These are phyloP conservation scores for Chondrus crispus DNA, from an alignment of 23 red algal genomes.

Conservation along the genomic window DNA sequence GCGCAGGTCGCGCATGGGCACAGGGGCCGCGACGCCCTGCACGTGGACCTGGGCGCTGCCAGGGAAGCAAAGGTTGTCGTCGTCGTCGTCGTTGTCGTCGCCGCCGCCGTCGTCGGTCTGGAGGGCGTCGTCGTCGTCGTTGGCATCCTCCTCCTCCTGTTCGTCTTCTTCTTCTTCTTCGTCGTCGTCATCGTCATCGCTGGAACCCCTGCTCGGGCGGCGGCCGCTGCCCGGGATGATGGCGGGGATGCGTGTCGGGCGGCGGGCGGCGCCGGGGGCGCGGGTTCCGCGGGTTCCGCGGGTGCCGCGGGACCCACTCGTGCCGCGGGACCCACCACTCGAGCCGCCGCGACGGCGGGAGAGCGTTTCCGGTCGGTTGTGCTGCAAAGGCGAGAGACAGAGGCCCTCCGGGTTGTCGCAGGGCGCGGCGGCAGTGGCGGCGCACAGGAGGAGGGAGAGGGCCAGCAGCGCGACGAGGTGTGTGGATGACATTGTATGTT, in stretches of 20 bases:
- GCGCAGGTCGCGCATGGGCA: neutral
- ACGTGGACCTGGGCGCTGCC: neutral
- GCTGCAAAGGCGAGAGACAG: constrained; percentile 11
- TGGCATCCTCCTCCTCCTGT: neutral
- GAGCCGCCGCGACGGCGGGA: neutral
- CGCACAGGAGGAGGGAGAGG: neutral
- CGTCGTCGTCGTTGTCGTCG: neutral
- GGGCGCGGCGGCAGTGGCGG: neutral
- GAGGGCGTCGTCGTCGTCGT: neutral
- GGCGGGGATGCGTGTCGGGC: too few relatives aligned
- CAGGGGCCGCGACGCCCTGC: neutral
- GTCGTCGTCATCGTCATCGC: neutral
- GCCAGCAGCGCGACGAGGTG: too few relatives aligned
- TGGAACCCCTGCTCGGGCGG: too few relatives aligned
- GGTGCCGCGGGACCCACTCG: too few relatives aligned
- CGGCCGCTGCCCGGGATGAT: too few relatives aligned
- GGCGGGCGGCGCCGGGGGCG: too few relatives aligned
- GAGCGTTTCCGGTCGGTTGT: neutral
- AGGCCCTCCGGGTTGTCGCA: constrained; percentile 15
- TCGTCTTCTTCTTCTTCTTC: neutral
- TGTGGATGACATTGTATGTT: too few relatives aligned
- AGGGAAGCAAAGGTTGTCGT: constrained; percentile 10
- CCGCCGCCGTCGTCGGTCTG: neutral
- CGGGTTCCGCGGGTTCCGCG: too few relatives aligned
- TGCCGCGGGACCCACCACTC: too few relatives aligned